phyloP scores from a whole-genome alignment of 352 stramenopile genomes.

The Phytopythium mirpurense region DNA sequence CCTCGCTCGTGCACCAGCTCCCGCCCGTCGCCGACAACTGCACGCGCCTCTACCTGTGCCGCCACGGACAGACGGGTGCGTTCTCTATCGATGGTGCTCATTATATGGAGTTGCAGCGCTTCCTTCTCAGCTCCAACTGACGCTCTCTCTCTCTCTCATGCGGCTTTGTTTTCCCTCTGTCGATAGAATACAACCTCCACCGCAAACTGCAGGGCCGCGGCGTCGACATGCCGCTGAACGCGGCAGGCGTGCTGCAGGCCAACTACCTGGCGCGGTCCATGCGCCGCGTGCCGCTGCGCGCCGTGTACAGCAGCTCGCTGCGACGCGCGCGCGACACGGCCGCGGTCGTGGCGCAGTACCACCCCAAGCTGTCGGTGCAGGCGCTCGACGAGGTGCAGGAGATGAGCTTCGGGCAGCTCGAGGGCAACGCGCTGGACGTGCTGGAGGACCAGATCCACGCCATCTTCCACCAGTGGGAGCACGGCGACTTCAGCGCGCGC shows the following conservation, averaged over 20 bases:
- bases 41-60: constrained; percentile 69
- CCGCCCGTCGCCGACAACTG: constrained; percentile 41
- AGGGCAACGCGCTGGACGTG: constrained; percentile 48
- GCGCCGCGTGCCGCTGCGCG: constrained; percentile 57
- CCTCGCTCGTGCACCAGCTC: constrained; percentile 43
- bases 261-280: constrained; percentile 53
- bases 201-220: constrained; percentile 74
- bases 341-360: constrained; percentile 35
- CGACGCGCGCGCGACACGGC: constrained; percentile 53
- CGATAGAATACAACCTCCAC: constrained; percentile 56
- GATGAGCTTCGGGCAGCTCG: constrained; percentile 80
- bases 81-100: too few species aligned
- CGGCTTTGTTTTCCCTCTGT: too few species aligned
- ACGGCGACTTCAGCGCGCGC: constrained; percentile 36
- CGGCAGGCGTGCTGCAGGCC: constrained; percentile 48
- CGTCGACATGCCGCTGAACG: constrained; percentile 72
- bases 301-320: constrained; percentile 64
- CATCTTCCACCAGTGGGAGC: constrained; percentile 60
- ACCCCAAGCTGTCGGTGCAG: constrained; percentile 52
- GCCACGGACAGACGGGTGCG: constrained; percentile 65
- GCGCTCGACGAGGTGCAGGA: constrained; percentile 69
- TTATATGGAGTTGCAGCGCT: too few species aligned
- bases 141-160: too few species aligned
- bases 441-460: constrained; percentile 48
- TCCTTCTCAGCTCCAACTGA: too few species aligned